Conservation (phyloP, 2,329 filamentous ascomycete species). For the Bipolaris bicolor region DNA sequence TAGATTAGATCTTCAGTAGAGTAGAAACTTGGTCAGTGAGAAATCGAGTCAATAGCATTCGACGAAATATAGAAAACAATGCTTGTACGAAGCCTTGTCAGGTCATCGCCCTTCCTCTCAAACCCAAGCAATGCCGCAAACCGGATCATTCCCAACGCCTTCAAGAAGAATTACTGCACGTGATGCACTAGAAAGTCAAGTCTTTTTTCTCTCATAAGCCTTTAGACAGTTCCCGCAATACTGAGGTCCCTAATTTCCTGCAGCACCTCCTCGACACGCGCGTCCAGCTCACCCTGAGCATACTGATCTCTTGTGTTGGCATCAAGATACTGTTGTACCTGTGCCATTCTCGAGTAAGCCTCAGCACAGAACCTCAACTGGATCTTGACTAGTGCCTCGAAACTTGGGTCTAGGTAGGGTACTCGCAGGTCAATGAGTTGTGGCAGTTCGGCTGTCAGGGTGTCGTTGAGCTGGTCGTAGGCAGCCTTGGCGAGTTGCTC, state of each 20-base stretch:
- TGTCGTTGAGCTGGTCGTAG: conserved; percentile 97
- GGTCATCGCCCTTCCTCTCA: not conserved
- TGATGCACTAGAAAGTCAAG: not conserved
- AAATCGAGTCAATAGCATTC: not conserved
- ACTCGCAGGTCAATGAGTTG: conserved; percentile 96
- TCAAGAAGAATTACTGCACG: not conserved
- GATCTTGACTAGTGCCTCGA: conserved; percentile 98
- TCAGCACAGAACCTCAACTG: conserved; percentile 97
- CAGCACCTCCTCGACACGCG: conserved; percentile 89
- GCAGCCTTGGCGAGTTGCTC: conserved; percentile 90
- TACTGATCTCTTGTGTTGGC: conserved; percentile 96
- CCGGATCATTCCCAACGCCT: conserved; percentile 6
- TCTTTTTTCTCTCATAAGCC: not conserved
- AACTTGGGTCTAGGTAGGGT: conserved; percentile 94
- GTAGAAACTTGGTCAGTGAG: not conserved
- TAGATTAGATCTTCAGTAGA: not conserved
- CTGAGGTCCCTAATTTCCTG: conserved; percentile 97
- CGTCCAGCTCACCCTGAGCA: conserved; percentile 89
- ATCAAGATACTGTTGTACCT: conserved; percentile 98
- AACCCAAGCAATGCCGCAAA: conserved; percentile 8
- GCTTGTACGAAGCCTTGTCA: not conserved
- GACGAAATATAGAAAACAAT: not conserved
- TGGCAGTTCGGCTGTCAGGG: conserved; percentile 88
- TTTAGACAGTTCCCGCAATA: conserved; percentile 74
- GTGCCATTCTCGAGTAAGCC: conserved; percentile 96